Conservation (phyloP, 371 early-diverging fungal species). For the Rhizopus sp. region DNA sequence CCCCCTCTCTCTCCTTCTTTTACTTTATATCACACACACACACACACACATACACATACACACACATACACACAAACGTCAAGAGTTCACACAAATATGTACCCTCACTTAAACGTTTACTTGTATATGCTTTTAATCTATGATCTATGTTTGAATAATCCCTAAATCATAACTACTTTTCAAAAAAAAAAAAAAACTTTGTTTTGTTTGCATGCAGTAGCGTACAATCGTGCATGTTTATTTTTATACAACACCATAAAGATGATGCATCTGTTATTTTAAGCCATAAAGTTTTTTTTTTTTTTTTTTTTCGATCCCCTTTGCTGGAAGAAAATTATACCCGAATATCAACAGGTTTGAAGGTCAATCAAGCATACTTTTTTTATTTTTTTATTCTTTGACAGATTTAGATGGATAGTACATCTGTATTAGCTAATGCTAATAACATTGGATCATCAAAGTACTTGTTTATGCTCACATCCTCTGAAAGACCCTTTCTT, state of each 20-base stretch:
- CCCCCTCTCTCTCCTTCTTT: neutral
- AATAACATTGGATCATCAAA: conserved; percentile 91
- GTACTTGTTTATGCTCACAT: conserved; percentile 92
- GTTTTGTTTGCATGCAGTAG: no score
- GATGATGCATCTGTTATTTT: conserved; percentile 3
- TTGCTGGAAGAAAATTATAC: neutral
- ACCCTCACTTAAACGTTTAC: no score
- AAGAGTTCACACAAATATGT: no score
- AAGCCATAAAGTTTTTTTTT: neutral
- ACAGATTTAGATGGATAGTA: conserved; percentile 14
- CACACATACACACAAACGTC: conserved; percentile 12
- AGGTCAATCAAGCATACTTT: neutral
- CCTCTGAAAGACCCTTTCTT: conserved; percentile 91
- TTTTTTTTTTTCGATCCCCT: conserved; percentile 6
- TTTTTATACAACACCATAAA: conserved; percentile 1
- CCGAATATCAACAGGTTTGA: no score
- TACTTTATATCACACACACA: neutral
- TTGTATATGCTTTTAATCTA: no score
- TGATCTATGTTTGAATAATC: no score
- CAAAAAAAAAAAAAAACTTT: no score
- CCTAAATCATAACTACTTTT: no score
- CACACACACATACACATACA: conserved; percentile 6
- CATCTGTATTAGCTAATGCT: conserved; percentile 60
- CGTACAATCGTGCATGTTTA: neutral
- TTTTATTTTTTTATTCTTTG: conserved; percentile 51